Base-by-base conservation (phyloP, 192 early-diverging fungal species). In the Umbelopsis sp. region DNA sequence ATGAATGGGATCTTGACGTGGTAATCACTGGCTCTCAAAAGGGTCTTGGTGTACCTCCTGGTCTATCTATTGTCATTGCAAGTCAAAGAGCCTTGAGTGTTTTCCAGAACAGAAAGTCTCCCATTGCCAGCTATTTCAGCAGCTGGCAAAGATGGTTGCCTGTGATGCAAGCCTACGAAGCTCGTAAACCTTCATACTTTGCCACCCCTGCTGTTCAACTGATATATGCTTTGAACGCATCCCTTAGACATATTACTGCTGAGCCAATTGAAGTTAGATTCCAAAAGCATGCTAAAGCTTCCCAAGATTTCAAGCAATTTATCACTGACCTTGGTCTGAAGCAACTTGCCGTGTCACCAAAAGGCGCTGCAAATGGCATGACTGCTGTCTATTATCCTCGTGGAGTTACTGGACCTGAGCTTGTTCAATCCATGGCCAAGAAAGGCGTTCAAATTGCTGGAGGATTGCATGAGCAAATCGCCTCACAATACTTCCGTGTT, bases 101-200 rank as follows among this genome's bases (percentile, higher is more conserved):
- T n/a, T 66, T 66, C 65, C 41, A 66, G 0, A 80, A 75, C 66
- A 85, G 90, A 68, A 81, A 86, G 71, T 82, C 89, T 46, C 76
- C 80, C 7, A 88, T 89, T 11, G 71, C 83, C 0, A 87, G 88
- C 4, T 94, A 94, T 82, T 94, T 88, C 77, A 85, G 81, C 25
- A 88, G 81, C 66, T 92, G 89, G 84, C 80, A 81, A 47, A 91
- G 90, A 68, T 94, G 92, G 92, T 80, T 91, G 68, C 92, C 92
- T 0, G 88, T 94, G 68, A 94, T 94, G 92, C 71, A 84, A 71
- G 85, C 89, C 44, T 94, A 94, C 82, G 92, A 94, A 80, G 86
- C 83, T 10, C 84, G 91, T 46, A 85, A 89, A 21, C 81, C 86
- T 45, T 84, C 83, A 52, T 94, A 94, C 81, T 94, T 94, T 84